Percentiles rank a stretch among this genome's conserved stretches.
Evolutionary conservation across 1,284 basidiomycete species (phyloP).

Genomic region (Butyriboletus appendiculatus): DNA sequence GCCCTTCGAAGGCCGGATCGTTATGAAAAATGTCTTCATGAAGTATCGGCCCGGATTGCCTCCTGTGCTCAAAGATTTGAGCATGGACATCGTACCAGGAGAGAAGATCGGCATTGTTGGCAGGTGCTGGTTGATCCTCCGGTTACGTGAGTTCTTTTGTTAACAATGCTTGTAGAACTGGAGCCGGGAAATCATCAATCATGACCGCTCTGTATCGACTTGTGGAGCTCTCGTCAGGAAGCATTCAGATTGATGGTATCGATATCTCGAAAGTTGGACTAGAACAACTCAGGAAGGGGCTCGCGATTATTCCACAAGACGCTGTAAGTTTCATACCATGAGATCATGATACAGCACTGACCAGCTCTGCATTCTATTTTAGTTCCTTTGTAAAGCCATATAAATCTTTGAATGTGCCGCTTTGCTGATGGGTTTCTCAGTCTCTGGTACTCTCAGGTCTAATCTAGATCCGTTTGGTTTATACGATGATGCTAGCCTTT

Average conservation of each 20-base stretch:
- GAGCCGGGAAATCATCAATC: constrained; percentile 77
- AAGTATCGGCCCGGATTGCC: constrained; percentile 75
- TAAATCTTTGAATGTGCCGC: neutral
- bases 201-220: constrained; percentile 58
- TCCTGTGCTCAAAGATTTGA: constrained; percentile 65
- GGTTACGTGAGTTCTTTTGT: neutral
- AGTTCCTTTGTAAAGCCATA: constrained; percentile 23
- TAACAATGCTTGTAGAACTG: constrained; percentile 48
- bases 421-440: constrained; percentile 31
- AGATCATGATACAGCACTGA: neutral
- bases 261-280: constrained; percentile 72
- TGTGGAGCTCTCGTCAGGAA: constrained; percentile 66
- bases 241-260: constrained; percentile 64
- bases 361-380: neutral
- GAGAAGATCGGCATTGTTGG: constrained; percentile 92
- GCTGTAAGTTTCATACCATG: constrained; percentile 49
- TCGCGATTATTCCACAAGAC: constrained; percentile 93
- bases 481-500: constrained; percentile 74
- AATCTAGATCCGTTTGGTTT: constrained; percentile 83
- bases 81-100: constrained; percentile 66
- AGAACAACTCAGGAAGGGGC: constrained; percentile 59
- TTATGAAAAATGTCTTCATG: constrained; percentile 63
- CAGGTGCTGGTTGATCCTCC: constrained; percentile 37
- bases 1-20: constrained; percentile 66
- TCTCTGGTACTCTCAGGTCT: constrained; percentile 78